These are phyloP conservation scores for Linum lewisii DNA, from an alignment of 345 rosid genomes.

Conservation along the genomic window DNA sequence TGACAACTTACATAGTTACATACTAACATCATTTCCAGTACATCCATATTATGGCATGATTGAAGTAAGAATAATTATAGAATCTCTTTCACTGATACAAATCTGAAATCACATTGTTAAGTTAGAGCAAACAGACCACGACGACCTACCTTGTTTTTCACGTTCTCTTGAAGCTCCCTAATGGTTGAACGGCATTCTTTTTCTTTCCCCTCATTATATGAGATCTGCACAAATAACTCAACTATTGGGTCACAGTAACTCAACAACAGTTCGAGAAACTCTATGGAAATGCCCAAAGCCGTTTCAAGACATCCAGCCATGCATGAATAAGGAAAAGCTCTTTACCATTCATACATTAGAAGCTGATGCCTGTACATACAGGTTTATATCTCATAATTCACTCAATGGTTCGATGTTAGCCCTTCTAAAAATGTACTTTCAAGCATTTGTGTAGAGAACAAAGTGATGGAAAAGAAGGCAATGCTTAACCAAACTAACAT, in stretches of 20 bases:
- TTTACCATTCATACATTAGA: background rate
- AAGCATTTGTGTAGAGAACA: too few species aligned
- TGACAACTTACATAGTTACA: background rate
- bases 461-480: too few species aligned
- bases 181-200: slow-evolving; percentile 28
- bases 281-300: background rate
- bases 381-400: background rate
- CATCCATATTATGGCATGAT: background rate
- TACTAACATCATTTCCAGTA: background rate
- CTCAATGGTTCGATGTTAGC: background rate
- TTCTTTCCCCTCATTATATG: slow-evolving; percentile 37
- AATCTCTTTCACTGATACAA: too few species aligned
- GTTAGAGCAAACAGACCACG: slow-evolving; percentile 3
- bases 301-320: background rate
- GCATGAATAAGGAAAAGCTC: background rate
- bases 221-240: slow-evolving; percentile 36
- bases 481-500: too few species aligned
- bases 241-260: background rate
- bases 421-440: too few species aligned
- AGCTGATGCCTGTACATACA: background rate
- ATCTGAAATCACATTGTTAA: background rate
- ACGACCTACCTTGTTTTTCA: slow-evolving; percentile 61
- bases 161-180: slow-evolving; percentile 39
- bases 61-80: background rate
- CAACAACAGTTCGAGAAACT: background rate